These are phyloP conservation scores for Xylariomycetidae sp. DNA, from an alignment of 2,329 filamentous ascomycete species.

Conservation along the genomic window DNA sequence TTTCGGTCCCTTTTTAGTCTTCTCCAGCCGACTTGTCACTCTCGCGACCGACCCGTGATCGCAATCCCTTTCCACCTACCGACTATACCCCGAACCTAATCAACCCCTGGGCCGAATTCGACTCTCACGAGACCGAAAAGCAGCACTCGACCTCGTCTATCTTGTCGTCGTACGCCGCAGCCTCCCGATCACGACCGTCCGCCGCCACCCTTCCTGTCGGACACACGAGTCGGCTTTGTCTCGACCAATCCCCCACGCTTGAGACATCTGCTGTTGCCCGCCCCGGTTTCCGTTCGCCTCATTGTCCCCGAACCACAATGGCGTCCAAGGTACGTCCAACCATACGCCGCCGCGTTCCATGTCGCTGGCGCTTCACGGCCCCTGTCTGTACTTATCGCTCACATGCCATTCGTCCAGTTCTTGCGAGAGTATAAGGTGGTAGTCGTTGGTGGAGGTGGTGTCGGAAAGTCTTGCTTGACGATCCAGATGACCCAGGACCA, in stretches of 20 bases:
- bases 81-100: no score
- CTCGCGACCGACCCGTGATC: not conserved
- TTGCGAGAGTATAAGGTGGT: conserved; percentile 92
- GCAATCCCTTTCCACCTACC: conserved; percentile 2
- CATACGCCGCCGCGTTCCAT: conserved; percentile 3
- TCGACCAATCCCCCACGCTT: no score
- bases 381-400: conserved; percentile 9
- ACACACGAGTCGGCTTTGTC: no score
- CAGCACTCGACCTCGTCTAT: no score
- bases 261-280: no score
- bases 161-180: no score
- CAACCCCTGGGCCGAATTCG: no score
- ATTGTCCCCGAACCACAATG: conserved; percentile 25
- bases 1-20: not conserved
- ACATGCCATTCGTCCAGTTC: conserved; percentile 48
- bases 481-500: conserved; percentile 95
- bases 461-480: conserved; percentile 98
- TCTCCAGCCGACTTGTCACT: not conserved
- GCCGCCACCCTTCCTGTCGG: no score
- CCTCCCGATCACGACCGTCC: no score
- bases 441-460: conserved; percentile 94
- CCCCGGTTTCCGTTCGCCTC: no score
- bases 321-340: conserved; percentile 32
- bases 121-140: no score
- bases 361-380: no score